phyloP scores from a whole-genome alignment of 176 grass and related monocot species.

The Bonia amplexicaulis region DNA sequence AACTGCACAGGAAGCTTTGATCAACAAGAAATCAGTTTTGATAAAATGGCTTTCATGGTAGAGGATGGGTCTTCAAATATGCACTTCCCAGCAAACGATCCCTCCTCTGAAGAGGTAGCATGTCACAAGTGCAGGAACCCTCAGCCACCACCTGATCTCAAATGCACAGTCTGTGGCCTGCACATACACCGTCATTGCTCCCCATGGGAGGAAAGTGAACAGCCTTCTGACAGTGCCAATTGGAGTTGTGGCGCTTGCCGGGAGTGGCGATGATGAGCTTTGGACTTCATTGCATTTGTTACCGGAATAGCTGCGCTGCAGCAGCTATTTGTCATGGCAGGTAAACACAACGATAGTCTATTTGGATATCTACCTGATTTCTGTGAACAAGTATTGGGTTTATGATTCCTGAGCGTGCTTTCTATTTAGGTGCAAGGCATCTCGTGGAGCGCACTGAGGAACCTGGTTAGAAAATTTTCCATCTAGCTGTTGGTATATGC shows the following conservation, averaged over 20 bases:
- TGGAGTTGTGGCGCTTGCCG: constrained; percentile 76
- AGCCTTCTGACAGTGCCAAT: constrained; percentile 9
- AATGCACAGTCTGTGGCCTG: constrained; percentile 53
- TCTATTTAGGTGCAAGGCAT: constrained; percentile 16
- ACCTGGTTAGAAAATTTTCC: background rate
- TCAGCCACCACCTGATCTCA: constrained; percentile 52
- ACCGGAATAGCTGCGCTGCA: background rate
- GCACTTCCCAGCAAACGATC: constrained; percentile 7
- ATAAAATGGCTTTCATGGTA: constrained; percentile 29
- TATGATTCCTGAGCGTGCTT: constrained; percentile 12
- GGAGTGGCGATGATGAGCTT: constrained; percentile 43
- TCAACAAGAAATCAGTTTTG: constrained; percentile 35
- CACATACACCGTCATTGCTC: constrained; percentile 57
- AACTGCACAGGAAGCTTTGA: constrained; percentile 18
- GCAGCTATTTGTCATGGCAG: constrained; percentile 5
- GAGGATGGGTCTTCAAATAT: constrained; percentile 37
- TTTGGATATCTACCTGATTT: background rate
- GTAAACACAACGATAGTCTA: constrained; percentile 8
- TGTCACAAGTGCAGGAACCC: constrained; percentile 55
- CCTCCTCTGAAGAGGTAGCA: constrained; percentile 1
- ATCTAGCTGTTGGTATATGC: background rate
- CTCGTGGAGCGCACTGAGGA: background rate
- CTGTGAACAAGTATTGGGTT: background rate
- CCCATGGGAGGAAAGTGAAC: constrained; percentile 47
- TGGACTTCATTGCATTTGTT: constrained; percentile 6